These are phyloP conservation scores for Talaromyces marneffei DNA, from an alignment of 2,329 filamentous ascomycete species.

Conservation along the genomic window DNA sequence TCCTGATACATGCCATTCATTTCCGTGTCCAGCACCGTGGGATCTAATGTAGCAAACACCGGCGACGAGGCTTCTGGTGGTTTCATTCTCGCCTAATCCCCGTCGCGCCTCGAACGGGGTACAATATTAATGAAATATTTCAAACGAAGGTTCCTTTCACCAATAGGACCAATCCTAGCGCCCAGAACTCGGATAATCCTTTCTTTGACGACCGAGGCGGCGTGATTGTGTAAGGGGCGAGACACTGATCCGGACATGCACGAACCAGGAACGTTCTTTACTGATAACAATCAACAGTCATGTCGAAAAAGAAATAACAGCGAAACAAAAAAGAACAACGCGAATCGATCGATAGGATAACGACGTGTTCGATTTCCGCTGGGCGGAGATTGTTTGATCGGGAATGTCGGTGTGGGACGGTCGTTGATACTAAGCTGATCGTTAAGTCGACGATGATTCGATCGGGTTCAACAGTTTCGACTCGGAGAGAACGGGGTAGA, in stretches of 20 bases:
- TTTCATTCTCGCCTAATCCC: conserved; percentile 29
- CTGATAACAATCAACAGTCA: background rate
- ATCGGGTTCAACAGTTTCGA: background rate
- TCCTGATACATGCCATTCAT: conserved; percentile 38
- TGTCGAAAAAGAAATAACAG: background rate
- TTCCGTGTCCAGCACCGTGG: conserved; percentile 39
- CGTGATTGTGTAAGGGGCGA: background rate
- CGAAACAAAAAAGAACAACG: background rate
- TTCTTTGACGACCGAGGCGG: background rate
- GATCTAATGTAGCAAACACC: conserved; percentile 34
- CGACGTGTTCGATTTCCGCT: background rate
- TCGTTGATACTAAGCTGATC: background rate
- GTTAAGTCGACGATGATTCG: background rate
- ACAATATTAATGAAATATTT: background rate
- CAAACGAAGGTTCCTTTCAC: background rate
- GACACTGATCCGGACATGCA: background rate
- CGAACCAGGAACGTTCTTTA: conserved; percentile 2
- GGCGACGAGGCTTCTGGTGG: conserved; percentile 33
- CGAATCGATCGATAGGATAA: background rate
- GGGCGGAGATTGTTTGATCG: background rate
- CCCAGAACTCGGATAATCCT: background rate
- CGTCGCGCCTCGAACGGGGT: background rate
- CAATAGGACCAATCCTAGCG: background rate
- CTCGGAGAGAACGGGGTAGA: background rate
- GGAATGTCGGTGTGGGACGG: conserved; percentile 6